Base-by-base conservation (phyloP, 78 protist species). In the Cavenderia fasciculata region DNA sequence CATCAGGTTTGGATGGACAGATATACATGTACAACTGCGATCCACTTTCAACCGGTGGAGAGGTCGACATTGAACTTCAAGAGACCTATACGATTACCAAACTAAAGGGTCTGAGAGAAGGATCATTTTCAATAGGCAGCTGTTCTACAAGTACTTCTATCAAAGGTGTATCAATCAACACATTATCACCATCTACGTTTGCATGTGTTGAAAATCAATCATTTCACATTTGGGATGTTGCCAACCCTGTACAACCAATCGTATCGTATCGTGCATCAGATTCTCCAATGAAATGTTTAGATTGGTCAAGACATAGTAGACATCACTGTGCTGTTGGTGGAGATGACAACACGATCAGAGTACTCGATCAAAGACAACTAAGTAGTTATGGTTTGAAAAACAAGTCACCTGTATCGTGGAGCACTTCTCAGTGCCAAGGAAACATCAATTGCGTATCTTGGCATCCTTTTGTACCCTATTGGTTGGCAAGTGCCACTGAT, bases 381-480 rank as follows among this genome's bases (percentile, higher is more conserved):
- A 43, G 69, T 25, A 47, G 57, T 4, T 82, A 68, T 43, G 43
- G 52, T 29, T 31, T 56, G 1, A 68, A 62, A 1, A 46, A 59
- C 21, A 82, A 82, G 27, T 54, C 90, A 56, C 62, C 61, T 19
- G 90, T 82, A 11, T 82, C 79, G 90, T 31, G 19, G 2, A 57
- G 23, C 27, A 54, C 12, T 59, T 11, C 40, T 36, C 27, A 43
- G 74, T 43, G 57, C 76, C 19, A 46, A 23, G 21, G 70, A 21
- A 27, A 38, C 16, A 59, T 56, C 47, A 38, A 41, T 19, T 31
- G 62, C 27, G 56, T 82, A 31, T 33, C 73, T 14, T 82, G 90
- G 90, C 90, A 82, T 40, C 90, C 90, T 23, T 68, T 61, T 41
- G 90, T 82, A 25, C 90, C 90, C 1, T 82, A 82, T 57, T 82